phyloP scores from a whole-genome alignment of 2,329 filamentous ascomycete species.

The Colletotrichum magnum region DNA sequence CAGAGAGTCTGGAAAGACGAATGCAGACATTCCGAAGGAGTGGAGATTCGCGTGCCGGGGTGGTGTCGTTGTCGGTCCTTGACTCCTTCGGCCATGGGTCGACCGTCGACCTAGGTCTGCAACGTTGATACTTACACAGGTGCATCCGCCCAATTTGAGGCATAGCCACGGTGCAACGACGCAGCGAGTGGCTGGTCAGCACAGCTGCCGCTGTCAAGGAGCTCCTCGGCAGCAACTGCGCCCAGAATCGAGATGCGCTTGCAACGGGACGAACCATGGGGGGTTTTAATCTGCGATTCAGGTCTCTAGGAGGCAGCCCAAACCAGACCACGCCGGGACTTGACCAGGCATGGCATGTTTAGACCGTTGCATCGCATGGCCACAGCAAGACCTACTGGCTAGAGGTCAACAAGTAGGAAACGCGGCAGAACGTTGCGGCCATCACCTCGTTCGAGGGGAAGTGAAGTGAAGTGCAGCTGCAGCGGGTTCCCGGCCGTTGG shows the following conservation, averaged over 20 bases:
- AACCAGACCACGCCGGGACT: slow-evolving; percentile 11
- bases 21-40: slow-evolving; percentile 30
- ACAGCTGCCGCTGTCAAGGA: slow-evolving; percentile 7
- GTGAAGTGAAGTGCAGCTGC: slow-evolving; percentile 26
- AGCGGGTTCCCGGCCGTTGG: slow-evolving; percentile 16
- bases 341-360: slow-evolving; percentile 12
- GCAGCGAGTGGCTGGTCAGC: slow-evolving; percentile 5
- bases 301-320: slow-evolving; percentile 6
- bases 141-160: not conserved
- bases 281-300: slow-evolving; percentile 19
- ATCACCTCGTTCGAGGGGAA: slow-evolving; percentile 31
- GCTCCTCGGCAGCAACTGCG: not conserved
- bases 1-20: slow-evolving; percentile 30
- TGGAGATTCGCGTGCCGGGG: slow-evolving; percentile 24
- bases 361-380: slow-evolving; percentile 29
- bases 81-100: slow-evolving; percentile 9
- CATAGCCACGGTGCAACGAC: slow-evolving; percentile 19
- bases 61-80: slow-evolving; percentile 19
- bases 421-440: slow-evolving; percentile 23
- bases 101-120: slow-evolving; percentile 4
- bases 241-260: slow-evolving; percentile 23
- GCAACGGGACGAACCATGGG: slow-evolving; percentile 21
- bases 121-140: slow-evolving; percentile 15
- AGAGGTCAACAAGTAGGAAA: slow-evolving; percentile 4
- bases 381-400: slow-evolving; percentile 3